Conservation (phyloP, 345 rosid genomes). For the Acer yangbiense region DNA sequence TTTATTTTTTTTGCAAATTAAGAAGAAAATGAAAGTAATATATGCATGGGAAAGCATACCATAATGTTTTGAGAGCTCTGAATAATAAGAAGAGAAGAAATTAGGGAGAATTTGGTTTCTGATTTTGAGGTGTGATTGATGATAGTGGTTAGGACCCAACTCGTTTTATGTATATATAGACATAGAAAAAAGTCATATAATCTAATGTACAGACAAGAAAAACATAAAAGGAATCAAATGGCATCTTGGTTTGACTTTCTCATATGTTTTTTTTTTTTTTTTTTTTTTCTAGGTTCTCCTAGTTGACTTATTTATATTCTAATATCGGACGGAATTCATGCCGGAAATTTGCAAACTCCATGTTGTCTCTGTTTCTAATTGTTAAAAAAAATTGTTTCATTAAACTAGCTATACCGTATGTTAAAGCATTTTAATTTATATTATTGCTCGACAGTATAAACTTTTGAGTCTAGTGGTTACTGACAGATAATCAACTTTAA, state of each 20-base stretch:
- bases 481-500: too few species aligned
- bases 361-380: not conserved
- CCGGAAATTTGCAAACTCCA: not conserved
- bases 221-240: conserved; percentile 27
- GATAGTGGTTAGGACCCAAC: not conserved
- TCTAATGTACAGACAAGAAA: not conserved
- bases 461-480: too few species aligned
- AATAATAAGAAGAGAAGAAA: not conserved
- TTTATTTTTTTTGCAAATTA: too few species aligned
- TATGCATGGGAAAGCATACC: conserved; percentile 19
- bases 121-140: not conserved
- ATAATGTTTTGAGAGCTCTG: conserved; percentile 20
- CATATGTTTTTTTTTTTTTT: not conserved
- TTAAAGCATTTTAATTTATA: too few species aligned
- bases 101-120: not conserved
- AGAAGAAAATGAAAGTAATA: not conserved
- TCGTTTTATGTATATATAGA: not conserved
- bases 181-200: not conserved
- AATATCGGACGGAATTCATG: not conserved
- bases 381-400: not conserved
- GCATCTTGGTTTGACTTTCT: conserved; percentile 23
- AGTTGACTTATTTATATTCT: conserved; percentile 4
- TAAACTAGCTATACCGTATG: not conserved
- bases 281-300: not conserved
- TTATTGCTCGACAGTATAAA: too few species aligned